Evolutionary conservation across 1,284 basidiomycete genomes (phyloP).

Genomic region (Cystobasidium slooffiae): DNA sequence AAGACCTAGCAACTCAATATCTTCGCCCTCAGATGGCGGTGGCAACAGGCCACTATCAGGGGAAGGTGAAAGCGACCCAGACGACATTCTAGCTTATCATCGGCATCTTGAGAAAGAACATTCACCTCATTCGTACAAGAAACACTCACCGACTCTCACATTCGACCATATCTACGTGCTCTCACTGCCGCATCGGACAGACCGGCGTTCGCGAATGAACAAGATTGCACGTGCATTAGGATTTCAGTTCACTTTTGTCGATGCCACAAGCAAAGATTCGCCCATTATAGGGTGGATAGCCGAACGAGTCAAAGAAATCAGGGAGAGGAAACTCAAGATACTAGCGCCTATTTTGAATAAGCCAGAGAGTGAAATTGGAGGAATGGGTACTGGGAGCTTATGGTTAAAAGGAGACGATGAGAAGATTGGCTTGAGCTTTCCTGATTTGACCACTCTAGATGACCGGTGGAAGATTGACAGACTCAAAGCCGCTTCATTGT

Average conservation of each 20-base stretch:
- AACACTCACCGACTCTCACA: slow-evolving; percentile 47
- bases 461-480: slow-evolving; percentile 34
- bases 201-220: slow-evolving; percentile 50
- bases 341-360: slow-evolving; percentile 45
- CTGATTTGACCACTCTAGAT: slow-evolving; percentile 22
- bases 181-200: slow-evolving; percentile 49
- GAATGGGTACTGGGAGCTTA: slow-evolving; percentile 34
- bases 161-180: slow-evolving; percentile 55
- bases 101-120: slow-evolving; percentile 41
- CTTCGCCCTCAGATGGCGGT: background rate
- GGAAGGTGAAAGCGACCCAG: background rate
- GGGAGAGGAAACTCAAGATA: slow-evolving; percentile 45
- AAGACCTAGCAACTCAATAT: background rate
- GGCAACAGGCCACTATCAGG: background rate
- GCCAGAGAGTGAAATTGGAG: slow-evolving; percentile 36
- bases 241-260: slow-evolving; percentile 51
- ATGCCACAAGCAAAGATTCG: slow-evolving; percentile 50
- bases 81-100: slow-evolving; percentile 21
- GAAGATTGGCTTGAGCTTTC: slow-evolving; percentile 31
- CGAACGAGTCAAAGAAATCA: slow-evolving; percentile 50
- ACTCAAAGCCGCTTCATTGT: background rate
- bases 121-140: slow-evolving; percentile 25
- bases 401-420: slow-evolving; percentile 44
- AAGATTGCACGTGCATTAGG: slow-evolving; percentile 52
- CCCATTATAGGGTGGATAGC: slow-evolving; percentile 53